Conservation (phyloP, 2,329 filamentous ascomycete species). For the Botrytis pseudocinerea region DNA sequence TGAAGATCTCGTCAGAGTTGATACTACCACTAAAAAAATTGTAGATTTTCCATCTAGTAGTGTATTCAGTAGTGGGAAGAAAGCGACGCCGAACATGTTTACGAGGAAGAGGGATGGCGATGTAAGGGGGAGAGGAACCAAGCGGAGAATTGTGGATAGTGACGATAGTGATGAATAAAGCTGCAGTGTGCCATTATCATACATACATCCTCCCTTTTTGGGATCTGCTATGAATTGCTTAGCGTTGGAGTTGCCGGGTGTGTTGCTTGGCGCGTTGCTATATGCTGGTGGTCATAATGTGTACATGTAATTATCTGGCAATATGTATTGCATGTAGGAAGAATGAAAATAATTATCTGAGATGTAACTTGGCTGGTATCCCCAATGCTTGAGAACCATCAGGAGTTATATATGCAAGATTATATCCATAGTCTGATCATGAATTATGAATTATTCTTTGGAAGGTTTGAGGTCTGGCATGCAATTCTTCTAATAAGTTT, state of each 20-base stretch:
- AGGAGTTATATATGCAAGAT: not conserved
- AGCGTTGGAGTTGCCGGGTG: not conserved
- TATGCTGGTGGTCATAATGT: not conserved
- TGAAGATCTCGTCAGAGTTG: conserved; percentile 8
- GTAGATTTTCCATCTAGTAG: not conserved
- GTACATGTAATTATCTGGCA: not conserved
- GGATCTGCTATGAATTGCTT: not conserved
- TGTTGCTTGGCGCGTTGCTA: not conserved
- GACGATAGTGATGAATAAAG: conserved; percentile 20
- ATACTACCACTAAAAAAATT: not conserved
- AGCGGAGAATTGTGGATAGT: conserved; percentile 16
- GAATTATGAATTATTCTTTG: not conserved
- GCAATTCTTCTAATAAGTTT: too few relatives aligned
- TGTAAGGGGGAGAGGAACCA: not conserved
- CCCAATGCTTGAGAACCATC: not conserved
- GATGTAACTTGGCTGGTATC: not conserved
- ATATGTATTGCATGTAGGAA: not conserved
- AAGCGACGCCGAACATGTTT: conserved; percentile 21
- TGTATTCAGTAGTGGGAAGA: not conserved
- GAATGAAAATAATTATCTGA: not conserved
- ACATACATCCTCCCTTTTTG: not conserved
- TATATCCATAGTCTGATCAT: not conserved
- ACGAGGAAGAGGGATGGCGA: conserved; percentile 8
- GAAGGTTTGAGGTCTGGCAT: not conserved
- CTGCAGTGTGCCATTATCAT: not conserved